Conservation (phyloP, 768 basidiomycete species). For the Naganishia vaughanmartiniae region DNA sequence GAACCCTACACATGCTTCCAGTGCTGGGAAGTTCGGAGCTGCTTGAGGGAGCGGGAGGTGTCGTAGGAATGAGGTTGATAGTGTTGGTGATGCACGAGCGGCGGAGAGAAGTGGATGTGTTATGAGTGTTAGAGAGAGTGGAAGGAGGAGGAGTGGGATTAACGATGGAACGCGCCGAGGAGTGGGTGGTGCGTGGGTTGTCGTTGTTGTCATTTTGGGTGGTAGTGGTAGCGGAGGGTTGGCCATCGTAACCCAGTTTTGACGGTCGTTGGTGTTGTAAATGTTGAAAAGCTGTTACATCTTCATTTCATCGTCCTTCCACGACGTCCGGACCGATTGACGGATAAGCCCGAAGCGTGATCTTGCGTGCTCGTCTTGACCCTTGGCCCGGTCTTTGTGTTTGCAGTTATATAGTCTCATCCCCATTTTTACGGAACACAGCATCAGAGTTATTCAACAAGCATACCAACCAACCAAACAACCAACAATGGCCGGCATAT, state of each 20-base stretch:
- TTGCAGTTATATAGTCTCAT: conserved; percentile 93
- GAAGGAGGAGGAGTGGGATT: conserved; percentile 35
- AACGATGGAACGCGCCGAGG: not conserved
- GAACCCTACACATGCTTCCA: conserved; percentile 78
- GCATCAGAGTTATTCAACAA: too few species aligned
- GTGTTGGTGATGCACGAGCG: conserved; percentile 31
- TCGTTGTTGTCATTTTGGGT: not conserved
- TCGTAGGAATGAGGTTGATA: conserved; percentile 27
- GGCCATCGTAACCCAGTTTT: not conserved
- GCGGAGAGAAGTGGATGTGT: conserved; percentile 43
- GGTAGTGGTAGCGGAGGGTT: not conserved
- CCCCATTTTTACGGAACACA: conserved; percentile 70
- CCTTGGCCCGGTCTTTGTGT: conserved; percentile 57
- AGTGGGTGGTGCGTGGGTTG: not conserved
- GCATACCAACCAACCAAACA: not conserved
- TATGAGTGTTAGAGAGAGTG: conserved; percentile 43
- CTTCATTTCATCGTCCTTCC: not conserved
- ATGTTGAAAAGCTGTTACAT: too few species aligned
- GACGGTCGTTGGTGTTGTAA: not conserved
- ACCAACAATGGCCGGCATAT: conserved; percentile 27
- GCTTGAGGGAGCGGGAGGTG: conserved; percentile 27
- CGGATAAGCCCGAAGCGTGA: not conserved
- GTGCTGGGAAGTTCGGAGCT: conserved; percentile 49
- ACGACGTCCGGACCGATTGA: not conserved
- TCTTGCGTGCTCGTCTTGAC: too few species aligned